Base-by-base conservation (phyloP, 345 rosid genomes). In the Tarenaya hassleriana region DNA sequence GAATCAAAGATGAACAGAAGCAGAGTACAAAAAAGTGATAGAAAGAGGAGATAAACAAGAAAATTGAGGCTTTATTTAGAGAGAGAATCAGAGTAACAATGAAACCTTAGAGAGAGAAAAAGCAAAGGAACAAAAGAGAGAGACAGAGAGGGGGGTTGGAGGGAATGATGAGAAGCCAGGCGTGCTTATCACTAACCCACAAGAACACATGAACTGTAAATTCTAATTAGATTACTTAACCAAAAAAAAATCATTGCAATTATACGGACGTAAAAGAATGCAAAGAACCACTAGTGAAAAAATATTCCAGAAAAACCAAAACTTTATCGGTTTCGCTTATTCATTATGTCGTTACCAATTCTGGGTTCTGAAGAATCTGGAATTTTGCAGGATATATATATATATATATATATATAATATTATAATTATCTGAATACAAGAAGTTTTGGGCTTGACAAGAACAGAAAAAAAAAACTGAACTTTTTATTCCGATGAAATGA, bases 111-210 rank as follows among this genome's bases (percentile, higher is more conserved):
- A 68, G 64, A 67, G 29, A 42, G 55, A 56, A 11, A 38, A 50
- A 47, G 41, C 31, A 35, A 15, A 53, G 8, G 16, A 16, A 18
- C 7, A 10, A 15, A 57, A 46, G 55, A 39, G 18, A 40, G 56
- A 48, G 29, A 32, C 43, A 34, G 46, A 42, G 44, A 10, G 18
- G 55, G 6, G 37, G 64, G 72, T 60, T 71, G 75, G 85, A 82
- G 77, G 77, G 86, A 81, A 79, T 80, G 77, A 84, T 86, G 80
- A 88, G 76, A 43, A 80, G 90, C 83, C 91, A 86, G 94, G 82
- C 94, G 97, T 84, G 97, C 88, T 77, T 63, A 77, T 78, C 94
- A 86, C 97, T 77, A 90, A 83, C 78, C 72, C 64, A 60, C 64
- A 60, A 55, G 21, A 55, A 31, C 24, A 40, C 67, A 69, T 62